phyloP scores from a whole-genome alignment of 345 rosid genomes.

The Hypericum androsaemum region DNA sequence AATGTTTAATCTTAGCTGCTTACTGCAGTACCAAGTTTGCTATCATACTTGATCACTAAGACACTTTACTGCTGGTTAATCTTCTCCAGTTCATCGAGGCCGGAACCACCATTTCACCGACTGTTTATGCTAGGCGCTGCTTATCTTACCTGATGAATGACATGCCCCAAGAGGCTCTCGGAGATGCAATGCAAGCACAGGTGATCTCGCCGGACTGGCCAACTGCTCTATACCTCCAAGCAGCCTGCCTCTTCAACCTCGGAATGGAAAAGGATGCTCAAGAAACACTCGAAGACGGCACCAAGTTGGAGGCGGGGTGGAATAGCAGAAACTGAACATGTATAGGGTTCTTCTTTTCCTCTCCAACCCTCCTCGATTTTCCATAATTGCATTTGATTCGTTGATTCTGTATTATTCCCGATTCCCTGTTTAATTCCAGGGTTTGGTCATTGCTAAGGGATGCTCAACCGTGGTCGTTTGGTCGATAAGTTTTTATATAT shows the following conservation, averaged over 20 bases:
- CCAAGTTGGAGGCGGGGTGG: conserved; percentile 5
- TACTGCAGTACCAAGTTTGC: too few species aligned
- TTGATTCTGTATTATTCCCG: background rate
- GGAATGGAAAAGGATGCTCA: conserved; percentile 10
- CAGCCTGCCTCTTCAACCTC: conserved; percentile 9
- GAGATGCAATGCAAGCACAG: conserved; percentile 10
- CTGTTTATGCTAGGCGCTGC: conserved; percentile 8
- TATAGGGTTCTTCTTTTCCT: background rate
- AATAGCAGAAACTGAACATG: conserved; percentile 3
- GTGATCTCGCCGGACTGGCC: conserved; percentile 5
- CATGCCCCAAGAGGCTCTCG: conserved; percentile 7
- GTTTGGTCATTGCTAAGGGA: too few species aligned
- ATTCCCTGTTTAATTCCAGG: too few species aligned
- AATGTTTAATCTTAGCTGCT: too few species aligned
- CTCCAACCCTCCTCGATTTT: background rate
- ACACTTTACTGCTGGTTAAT: too few species aligned
- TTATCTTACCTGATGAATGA: conserved; percentile 5
- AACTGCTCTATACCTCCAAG: conserved; percentile 4
- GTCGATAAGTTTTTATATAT: too few species aligned
- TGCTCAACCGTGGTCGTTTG: too few species aligned
- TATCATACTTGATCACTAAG: too few species aligned
- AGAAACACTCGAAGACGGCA: conserved; percentile 5
- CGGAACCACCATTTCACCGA: conserved; percentile 2
- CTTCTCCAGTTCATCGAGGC: conserved; percentile 3
- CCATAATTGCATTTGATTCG: background rate